Base-by-base conservation (phyloP, 371 early-diverging fungal genomes). In the Amoeboaphelidium protococcarum region DNA sequence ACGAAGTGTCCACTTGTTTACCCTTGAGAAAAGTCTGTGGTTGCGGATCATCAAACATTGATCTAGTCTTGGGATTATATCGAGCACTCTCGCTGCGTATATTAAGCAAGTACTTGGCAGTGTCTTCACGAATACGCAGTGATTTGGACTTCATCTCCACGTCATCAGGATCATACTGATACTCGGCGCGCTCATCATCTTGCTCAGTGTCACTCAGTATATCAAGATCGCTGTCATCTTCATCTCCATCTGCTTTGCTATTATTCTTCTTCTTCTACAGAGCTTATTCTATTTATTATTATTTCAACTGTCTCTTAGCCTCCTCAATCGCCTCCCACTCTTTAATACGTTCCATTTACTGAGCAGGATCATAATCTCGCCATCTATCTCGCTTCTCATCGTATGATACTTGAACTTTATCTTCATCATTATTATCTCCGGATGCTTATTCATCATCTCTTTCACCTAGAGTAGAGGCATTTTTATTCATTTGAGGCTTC, bases 61-160 rank as follows among this genome's bases (percentile, higher is more conserved):
- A 86, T 41, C 95, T 75, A 4, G 95, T 85, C 61, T 96, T 96
- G 25, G 96, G 96, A 64, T 96, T 92, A 58, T 96, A 96, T n/a
- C n/a, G n/a, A 0, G 91, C 95, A 0, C 86, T 83, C 51, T 89
- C 73, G n/a, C 76, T 71, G 55, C 89, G 86, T 52, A 94, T 60
- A 61, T 94, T 91, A 46, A 77, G 68, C 46, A 96, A 66, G 58
- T 96, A 96, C 62, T 96, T 96, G 41, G 96, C 90, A 6, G 88
- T 90, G 64, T 96, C 96, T 68, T 96, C 96, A 59, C 96, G 85
- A 60, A 96, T 92, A 64, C 80, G 73, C 50, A 41, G 12, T 2
- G 26, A 46, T 31, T 48, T 42, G 20, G 26, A 13, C 47, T 41
- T 19, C 23, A 3, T 23, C 20, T 27, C 21, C 26, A 43, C 45